These are phyloP conservation scores for Scheffersomyces stambukii DNA, from an alignment of 1,139 yeast genomes.

Conservation along the genomic window DNA sequence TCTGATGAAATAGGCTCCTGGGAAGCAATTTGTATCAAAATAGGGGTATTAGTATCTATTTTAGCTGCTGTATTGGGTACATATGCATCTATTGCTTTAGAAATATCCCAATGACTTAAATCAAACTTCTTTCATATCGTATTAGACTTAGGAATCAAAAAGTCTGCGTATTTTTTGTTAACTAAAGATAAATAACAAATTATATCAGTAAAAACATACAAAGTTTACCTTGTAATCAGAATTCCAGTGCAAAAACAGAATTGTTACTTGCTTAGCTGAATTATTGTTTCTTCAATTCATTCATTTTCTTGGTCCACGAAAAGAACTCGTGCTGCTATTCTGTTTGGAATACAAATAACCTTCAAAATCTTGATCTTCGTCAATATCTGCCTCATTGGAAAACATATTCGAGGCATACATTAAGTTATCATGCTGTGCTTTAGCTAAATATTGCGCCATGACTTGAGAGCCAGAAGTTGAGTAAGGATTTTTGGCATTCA, in stretches of 20 bases:
- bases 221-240: too few relatives aligned
- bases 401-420: conserved; percentile 6
- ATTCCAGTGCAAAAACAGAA: too few relatives aligned
- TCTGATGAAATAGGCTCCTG: conserved; percentile 35
- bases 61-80: conserved; percentile 51
- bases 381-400: conserved; percentile 4
- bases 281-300: not conserved
- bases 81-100: conserved; percentile 11
- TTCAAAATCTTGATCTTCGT: conserved; percentile 6
- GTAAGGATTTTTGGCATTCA: conserved; percentile 4
- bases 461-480: conserved; percentile 65
- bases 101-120: not conserved
- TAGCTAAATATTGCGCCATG: conserved; percentile 74
- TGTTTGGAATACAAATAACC: not conserved
- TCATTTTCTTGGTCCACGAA: not conserved
- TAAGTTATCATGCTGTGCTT: conserved; percentile 56
- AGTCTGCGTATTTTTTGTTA: too few relatives aligned
- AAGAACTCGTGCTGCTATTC: not conserved
- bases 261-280: not conserved
- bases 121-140: not conserved
- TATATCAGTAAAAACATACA: too few relatives aligned
- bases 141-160: too few relatives aligned
- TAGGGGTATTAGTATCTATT: conserved; percentile 44
- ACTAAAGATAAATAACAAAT: too few relatives aligned
- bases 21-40: conserved; percentile 36